Base-by-base conservation (phyloP, 2,329 filamentous ascomycete species). In the Colletotrichum lentis region DNA sequence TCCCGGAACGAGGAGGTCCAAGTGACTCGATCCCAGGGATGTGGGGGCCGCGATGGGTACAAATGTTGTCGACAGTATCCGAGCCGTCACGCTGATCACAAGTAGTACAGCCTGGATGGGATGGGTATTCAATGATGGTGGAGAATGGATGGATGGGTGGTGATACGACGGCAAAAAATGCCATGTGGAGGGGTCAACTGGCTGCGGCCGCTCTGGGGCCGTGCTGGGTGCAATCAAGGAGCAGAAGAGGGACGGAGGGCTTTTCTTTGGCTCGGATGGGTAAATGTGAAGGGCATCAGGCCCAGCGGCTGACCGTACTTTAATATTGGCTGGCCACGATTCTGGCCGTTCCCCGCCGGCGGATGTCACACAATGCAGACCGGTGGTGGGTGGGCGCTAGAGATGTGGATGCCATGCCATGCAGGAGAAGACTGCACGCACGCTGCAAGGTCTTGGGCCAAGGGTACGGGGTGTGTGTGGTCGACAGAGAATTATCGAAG, bases 271-370 rank as follows among this genome's bases (percentile, higher is more conserved):
- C 57, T 68, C 49, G 49, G 69, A 57, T 71, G 54, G 70, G 55
- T 24, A 56, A 71, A 72, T 72, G 74, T 69, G 71, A 70, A 71
- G 65, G 70, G 73, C 67, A 73, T 72, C 16, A 73, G 73, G 73
- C 73, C 72, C 77, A 81, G 83, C 82, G 81, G 81, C 74, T 80
- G 83, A 79, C 76, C 75, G 78, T 74, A 76, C 77, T 77, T 79
- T 80, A 79, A 86, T 85, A 87, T 86, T 87, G 85, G 84, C 79
- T 81, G 81, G 76, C 67, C 73, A 67, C 62, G 69, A 73, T 64
- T 73, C 75, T 75, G 76, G 74, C 73, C 73, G 74, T 76, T 77
- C 78, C 76, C 78, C 77, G 76, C 76, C 77, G 74, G 74, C 78
- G 77, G 75, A 79, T 77, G 78, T 77, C 74, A 71, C 67, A 71